phyloP scores from a whole-genome alignment of 441 rosid genomes.

The Manihot esculenta region DNA sequence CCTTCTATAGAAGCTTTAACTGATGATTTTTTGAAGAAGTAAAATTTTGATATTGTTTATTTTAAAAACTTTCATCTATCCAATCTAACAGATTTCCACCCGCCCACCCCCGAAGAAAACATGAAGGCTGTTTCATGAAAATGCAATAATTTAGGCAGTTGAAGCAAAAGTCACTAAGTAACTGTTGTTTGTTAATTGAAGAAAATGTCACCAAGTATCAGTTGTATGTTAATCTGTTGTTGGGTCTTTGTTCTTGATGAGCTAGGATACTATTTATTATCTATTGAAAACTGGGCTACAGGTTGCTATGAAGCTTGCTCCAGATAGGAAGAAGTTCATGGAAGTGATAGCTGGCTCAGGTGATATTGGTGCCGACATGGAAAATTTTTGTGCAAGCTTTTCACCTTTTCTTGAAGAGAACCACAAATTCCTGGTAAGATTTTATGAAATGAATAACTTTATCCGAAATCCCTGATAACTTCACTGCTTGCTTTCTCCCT shows the following conservation, averaged over 20 bases:
- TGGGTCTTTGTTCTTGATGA: neutral
- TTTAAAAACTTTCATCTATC: neutral
- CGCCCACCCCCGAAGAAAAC: too few relatives aligned
- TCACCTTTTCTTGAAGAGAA: conserved; percentile 78
- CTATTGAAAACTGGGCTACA: conserved; percentile 23
- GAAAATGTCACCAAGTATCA: neutral
- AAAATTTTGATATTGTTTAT: neutral
- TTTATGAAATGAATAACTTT: conserved; percentile 8
- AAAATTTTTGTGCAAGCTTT: conserved; percentile 72
- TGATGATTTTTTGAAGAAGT: neutral
- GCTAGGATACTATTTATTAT: neutral
- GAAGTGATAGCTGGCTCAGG: conserved; percentile 79
- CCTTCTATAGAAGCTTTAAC: conserved; percentile 13
- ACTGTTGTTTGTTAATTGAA: neutral
- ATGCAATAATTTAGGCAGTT: neutral
- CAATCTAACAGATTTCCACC: neutral
- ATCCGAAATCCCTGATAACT: neutral
- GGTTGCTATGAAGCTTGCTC: conserved; percentile 95
- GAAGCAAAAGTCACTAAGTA: neutral
- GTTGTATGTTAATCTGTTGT: neutral
- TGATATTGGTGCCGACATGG: conserved; percentile 72
- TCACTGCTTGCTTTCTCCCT: neutral
- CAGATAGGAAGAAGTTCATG: conserved; percentile 96
- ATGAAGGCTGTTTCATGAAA: neutral
- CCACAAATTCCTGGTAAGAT: conserved; percentile 84